Evolutionary conservation across 169 alveolate genomes (phyloP).

Genomic region (Plasmodium knowlesi): DNA sequence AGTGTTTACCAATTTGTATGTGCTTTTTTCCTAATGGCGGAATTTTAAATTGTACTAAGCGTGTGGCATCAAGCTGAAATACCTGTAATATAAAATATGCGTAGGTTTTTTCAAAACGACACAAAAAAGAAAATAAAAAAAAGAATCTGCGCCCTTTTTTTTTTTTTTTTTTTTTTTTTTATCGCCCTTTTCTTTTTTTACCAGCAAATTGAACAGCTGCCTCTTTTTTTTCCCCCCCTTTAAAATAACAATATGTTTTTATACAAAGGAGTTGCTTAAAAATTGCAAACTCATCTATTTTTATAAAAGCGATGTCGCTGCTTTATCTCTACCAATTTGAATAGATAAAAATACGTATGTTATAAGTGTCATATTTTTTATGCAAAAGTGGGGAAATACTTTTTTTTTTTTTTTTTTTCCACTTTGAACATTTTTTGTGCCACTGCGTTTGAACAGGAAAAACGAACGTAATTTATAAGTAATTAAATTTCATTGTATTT

Average conservation of each 20-base stretch:
- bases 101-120: background rate
- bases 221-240: background rate
- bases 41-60: background rate
- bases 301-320: background rate
- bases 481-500: background rate
- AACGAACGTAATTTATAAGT: background rate
- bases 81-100: background rate
- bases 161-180: background rate
- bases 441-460: background rate
- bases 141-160: background rate
- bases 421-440: background rate
- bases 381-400: background rate
- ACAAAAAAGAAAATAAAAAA: background rate
- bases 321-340: background rate
- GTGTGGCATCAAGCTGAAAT: background rate
- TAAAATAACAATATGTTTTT: background rate
- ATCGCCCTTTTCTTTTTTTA: background rate
- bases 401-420: background rate
- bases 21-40: background rate
- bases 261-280: background rate
- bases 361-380: background rate
- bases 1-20: background rate
- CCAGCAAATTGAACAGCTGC: background rate
- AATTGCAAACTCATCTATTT: background rate
- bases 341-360: background rate